Conservation (phyloP, 2,329 filamentous ascomycete genomes). For the Alternaria hordeiaustralica region DNA sequence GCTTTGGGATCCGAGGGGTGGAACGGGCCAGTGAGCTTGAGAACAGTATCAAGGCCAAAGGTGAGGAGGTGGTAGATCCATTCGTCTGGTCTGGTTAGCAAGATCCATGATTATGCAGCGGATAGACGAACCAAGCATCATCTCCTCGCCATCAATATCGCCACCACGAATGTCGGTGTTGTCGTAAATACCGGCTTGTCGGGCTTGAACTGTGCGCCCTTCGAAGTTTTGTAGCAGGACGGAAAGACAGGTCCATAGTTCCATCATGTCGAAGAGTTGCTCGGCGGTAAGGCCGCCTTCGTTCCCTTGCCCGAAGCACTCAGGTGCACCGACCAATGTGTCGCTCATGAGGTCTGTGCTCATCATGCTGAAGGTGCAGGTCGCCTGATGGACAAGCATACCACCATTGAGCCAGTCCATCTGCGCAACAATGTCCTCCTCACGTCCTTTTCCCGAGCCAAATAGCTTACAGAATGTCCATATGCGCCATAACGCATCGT, state of each 20-base stretch:
- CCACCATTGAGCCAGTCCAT: slow-evolving; percentile 69
- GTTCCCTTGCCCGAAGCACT: slow-evolving; percentile 66
- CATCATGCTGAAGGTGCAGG: slow-evolving; percentile 54
- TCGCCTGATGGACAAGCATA: slow-evolving; percentile 56
- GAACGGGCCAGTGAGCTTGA: slow-evolving; percentile 56
- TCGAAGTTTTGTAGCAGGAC: slow-evolving; percentile 63
- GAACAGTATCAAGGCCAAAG: slow-evolving; percentile 62
- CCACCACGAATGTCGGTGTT: slow-evolving; percentile 53
- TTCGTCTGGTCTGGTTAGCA: slow-evolving; percentile 56
- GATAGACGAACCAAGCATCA: slow-evolving; percentile 56
- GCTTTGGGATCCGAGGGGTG: slow-evolving; percentile 50
- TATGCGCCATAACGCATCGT: slow-evolving; percentile 69
- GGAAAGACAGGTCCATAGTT: slow-evolving; percentile 68
- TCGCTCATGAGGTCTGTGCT: slow-evolving; percentile 60
- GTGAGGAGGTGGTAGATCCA: slow-evolving; percentile 68
- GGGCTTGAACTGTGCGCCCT: slow-evolving; percentile 61
- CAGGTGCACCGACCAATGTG: slow-evolving; percentile 62
- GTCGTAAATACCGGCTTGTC: slow-evolving; percentile 63
- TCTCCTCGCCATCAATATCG: slow-evolving; percentile 60
- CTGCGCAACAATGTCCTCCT: slow-evolving; percentile 65
- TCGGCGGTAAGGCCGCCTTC: slow-evolving; percentile 59
- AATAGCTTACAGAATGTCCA: slow-evolving; percentile 72
- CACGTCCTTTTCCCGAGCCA: slow-evolving; percentile 63
- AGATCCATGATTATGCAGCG: background rate
- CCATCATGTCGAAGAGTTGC: slow-evolving; percentile 69